Conservation (phyloP, 1,284 basidiomycete species). For the Naganishia cerealis region DNA sequence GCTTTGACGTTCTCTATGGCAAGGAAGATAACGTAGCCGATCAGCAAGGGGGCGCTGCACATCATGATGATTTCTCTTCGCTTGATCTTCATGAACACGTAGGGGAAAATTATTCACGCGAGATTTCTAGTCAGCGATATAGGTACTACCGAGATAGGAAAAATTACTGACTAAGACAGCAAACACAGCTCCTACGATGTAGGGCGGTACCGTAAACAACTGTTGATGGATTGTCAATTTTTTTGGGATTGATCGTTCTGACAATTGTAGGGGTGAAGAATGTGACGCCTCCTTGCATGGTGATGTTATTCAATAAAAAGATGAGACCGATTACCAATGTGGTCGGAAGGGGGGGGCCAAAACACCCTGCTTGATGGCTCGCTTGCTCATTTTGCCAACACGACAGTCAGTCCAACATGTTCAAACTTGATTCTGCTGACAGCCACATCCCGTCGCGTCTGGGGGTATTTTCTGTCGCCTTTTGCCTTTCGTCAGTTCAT, state of each 20-base stretch:
- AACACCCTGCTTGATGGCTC: constrained; percentile 40
- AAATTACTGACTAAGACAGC: constrained; percentile 35
- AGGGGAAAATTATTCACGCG: constrained; percentile 23
- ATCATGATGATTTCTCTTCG: constrained; percentile 43
- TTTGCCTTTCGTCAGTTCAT: constrained; percentile 47
- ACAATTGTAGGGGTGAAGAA: constrained; percentile 45
- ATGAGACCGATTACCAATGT: constrained; percentile 43
- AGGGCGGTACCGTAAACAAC: constrained; percentile 50
- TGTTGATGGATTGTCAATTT: constrained; percentile 47
- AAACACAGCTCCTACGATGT: constrained; percentile 45
- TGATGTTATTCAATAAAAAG: constrained; percentile 54
- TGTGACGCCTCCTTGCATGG: constrained; percentile 40
- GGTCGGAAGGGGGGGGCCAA: constrained; percentile 38
- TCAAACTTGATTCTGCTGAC: constrained; percentile 45
- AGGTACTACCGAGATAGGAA: not conserved
- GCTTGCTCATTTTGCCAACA: constrained; percentile 41
- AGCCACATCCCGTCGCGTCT: constrained; percentile 41
- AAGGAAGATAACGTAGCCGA: constrained; percentile 46
- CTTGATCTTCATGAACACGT: constrained; percentile 43
- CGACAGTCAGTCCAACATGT: constrained; percentile 45
- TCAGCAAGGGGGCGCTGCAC: constrained; percentile 40
- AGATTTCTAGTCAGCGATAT: not conserved
- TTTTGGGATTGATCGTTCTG: constrained; percentile 47
- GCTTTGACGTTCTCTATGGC: constrained; percentile 32
- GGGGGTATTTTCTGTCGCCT: constrained; percentile 44